A percentile compares a stretch with the other conserved stretches of the same genome.
These are phyloP conservation scores for Scytalidium sp. DNA, from an alignment of 2,329 filamentous ascomycete genomes.

Conservation along the genomic window DNA sequence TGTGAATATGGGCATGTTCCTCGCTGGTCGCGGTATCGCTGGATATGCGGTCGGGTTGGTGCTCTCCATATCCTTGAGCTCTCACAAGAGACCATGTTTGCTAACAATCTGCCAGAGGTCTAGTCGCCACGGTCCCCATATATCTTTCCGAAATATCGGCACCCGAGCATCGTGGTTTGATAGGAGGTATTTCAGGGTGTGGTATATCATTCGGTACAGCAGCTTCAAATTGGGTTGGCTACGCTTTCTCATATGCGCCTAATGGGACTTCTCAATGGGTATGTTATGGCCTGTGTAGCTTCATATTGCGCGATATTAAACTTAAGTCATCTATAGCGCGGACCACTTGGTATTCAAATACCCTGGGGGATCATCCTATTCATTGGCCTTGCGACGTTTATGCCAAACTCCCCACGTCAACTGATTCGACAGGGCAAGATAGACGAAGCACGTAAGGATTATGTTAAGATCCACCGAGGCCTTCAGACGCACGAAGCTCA, in stretches of 20 bases:
- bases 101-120: conserved; percentile 23
- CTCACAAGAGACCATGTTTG: not conserved
- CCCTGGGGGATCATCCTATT: conserved; percentile 55
- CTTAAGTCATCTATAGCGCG: conserved; percentile 22
- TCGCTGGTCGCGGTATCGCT: conserved; percentile 45
- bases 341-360: conserved; percentile 52
- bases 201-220: conserved; percentile 55
- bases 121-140: conserved; percentile 21
- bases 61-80: not conserved
- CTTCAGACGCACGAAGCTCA: conserved; percentile 39
- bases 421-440: conserved; percentile 47
- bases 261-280: conserved; percentile 51
- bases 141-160: conserved; percentile 26
- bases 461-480: conserved; percentile 44
- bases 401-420: conserved; percentile 53
- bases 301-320: no score
- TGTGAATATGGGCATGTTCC: conserved; percentile 52
- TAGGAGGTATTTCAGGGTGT: conserved; percentile 39
- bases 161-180: conserved; percentile 20
- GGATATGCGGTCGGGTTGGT: conserved; percentile 43
- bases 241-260: conserved; percentile 49
- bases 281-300: not conserved
- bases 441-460: conserved; percentile 45
- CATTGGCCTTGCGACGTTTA: conserved; percentile 49
- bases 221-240: conserved; percentile 56